These are phyloP conservation scores for Teratosphaeriaceae sp. DNA, from an alignment of 2,329 filamentous ascomycete species.

Conservation along the genomic window DNA sequence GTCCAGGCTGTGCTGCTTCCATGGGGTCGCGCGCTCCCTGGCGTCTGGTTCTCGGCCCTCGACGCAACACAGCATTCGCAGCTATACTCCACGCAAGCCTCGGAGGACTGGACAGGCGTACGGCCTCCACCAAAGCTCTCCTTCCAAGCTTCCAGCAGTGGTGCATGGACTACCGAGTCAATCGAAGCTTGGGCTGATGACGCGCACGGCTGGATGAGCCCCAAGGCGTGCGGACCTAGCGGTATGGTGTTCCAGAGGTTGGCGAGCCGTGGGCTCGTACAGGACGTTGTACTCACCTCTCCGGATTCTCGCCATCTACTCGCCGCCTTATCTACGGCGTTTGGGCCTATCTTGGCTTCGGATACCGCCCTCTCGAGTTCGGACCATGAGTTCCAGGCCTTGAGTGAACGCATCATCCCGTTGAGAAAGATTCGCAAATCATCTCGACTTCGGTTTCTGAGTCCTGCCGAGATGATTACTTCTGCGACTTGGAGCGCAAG, in stretches of 20 bases:
- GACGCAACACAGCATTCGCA: conserved; percentile 30
- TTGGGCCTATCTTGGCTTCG: conserved; percentile 44
- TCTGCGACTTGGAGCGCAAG: conserved; percentile 63
- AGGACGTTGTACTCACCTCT: conserved; percentile 54
- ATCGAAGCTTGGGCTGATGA: conserved; percentile 43
- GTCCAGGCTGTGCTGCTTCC: conserved; percentile 71
- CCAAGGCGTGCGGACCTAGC: conserved; percentile 59
- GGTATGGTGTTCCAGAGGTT: conserved; percentile 63
- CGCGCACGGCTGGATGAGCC: conserved; percentile 55
- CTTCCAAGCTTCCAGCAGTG: conserved; percentile 32
- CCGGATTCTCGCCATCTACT: conserved; percentile 63
- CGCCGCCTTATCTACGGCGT: conserved; percentile 55
- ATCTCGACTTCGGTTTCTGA: conserved; percentile 63
- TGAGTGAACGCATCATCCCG: conserved; percentile 66
- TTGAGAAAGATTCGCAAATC: conserved; percentile 71
- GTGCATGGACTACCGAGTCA: conserved; percentile 43
- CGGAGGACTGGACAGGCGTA: conserved; percentile 43
- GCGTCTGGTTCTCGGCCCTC: conserved; percentile 45
- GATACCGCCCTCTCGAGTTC: neutral
- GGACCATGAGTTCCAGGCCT: conserved; percentile 47
- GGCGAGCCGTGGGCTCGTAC: conserved; percentile 66
- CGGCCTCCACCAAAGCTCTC: conserved; percentile 15
- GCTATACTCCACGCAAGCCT: conserved; percentile 34
- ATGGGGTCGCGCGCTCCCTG: conserved; percentile 51
- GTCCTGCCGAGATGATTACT: conserved; percentile 65